Conservation (phyloP, 1,139 yeast species). For the Suhomyces bolitotheri region DNA sequence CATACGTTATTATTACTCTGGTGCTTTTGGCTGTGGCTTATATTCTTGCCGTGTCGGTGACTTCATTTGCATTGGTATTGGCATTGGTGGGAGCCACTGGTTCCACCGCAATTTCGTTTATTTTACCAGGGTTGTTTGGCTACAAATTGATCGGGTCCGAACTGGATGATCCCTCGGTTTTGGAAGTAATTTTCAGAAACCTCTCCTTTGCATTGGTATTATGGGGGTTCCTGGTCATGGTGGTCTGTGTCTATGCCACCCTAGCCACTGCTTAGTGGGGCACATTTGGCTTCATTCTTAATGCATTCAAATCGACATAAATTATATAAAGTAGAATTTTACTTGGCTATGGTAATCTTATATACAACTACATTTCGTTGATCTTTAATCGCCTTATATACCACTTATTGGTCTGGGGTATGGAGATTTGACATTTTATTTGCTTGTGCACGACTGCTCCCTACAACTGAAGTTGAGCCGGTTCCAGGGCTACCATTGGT, state of each 20-base stretch:
- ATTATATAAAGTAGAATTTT: too few relatives aligned
- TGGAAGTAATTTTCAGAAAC: slow-evolving; percentile 27
- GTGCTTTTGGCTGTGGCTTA: slow-evolving; percentile 46
- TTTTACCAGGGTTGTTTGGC: slow-evolving; percentile 60
- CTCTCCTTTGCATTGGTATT: slow-evolving; percentile 35
- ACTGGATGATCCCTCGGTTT: slow-evolving; percentile 23
- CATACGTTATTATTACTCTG: slow-evolving; percentile 52
- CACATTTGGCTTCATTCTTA: too few relatives aligned
- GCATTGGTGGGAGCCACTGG: slow-evolving; percentile 65
- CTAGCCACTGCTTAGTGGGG: slow-evolving; percentile 14
- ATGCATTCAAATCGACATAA: too few relatives aligned
- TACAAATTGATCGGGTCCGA: slow-evolving; percentile 43
- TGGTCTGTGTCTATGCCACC: slow-evolving; percentile 41
- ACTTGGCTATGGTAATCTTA: too few relatives aligned
- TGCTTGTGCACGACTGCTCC: too few relatives aligned
- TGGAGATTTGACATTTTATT: too few relatives aligned
- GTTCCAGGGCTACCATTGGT: too few relatives aligned
- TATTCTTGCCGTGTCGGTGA: slow-evolving; percentile 43
- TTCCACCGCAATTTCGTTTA: slow-evolving; percentile 59
- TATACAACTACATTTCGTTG: too few relatives aligned
- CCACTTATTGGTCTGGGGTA: too few relatives aligned
- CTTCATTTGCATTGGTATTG: slow-evolving; percentile 56
- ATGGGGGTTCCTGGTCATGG: slow-evolving; percentile 48
- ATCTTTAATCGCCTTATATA: too few relatives aligned
- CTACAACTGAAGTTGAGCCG: too few relatives aligned